Evolutionary conservation across 805 yeast genomes (phyloP), one percentile per base, ranked within the genome.

Genomic region (Kluyveromyces nonfermentans): DNA sequence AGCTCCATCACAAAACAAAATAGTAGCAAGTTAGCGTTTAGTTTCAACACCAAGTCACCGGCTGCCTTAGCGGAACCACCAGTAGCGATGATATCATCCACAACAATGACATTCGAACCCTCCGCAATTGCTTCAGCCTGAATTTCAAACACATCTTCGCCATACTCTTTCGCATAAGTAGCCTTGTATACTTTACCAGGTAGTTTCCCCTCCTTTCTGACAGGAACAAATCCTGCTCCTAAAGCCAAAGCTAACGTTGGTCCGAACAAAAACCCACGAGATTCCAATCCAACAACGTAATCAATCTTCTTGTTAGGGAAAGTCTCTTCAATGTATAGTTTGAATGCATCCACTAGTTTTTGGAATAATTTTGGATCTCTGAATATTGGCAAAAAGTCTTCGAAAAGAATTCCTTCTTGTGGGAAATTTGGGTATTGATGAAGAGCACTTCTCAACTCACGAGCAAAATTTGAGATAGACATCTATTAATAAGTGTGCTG

Each of bases 21-120:
- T 67, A 88, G 95, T 42, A 82, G 62, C 43, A 89, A 74, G 47
- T 81, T 75, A 48, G 82, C 96, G 45, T 80, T 79, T 48, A 80
- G 72, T 63, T 74, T 68, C 52, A 62, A 60, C 41, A 87, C 83
- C 51, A 93, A 74, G 59, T 86, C 82, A 47, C 95, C 97, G 35
- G 97, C 97, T 47, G 94, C 96, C 44, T 70, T 68, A 20, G 98
- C 98, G 54, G 95, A 83, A 33, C 99, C 99, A 50, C 97, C 97
- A 33, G 98, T 93, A 40, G 98, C 98, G 62, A 93, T 83, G 57
- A 93, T 88, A 60, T 93, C 99, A 66, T 93, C 99, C 33, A 93
- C 94, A 51, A 93, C 75, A 33, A 90, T 70, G 22, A 93, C 93
- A 46, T 75, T 84, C 39, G 95, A 75, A 33, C 90, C 94, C 49